Percentiles rank a stretch among this genome's conserved stretches.
Evolutionary conservation across 768 basidiomycete species (phyloP).

Genomic region (Trametopsis cervina): DNA sequence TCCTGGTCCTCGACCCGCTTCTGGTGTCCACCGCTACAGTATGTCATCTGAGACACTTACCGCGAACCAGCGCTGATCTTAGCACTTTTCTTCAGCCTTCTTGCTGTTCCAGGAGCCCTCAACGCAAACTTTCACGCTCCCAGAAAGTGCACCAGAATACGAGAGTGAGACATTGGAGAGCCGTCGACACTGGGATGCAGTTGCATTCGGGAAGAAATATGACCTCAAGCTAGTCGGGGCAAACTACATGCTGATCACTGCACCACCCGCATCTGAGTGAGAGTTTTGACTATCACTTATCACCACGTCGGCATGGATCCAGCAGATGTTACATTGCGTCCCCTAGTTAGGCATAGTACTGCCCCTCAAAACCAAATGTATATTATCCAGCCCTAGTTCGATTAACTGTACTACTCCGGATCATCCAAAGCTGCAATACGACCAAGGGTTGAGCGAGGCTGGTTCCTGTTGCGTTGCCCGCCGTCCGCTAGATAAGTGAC

Average conservation of each 20-base stretch:
- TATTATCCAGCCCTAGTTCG: too few species aligned
- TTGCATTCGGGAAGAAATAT: constrained; percentile 43
- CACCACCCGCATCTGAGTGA: too few species aligned
- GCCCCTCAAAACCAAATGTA: too few species aligned
- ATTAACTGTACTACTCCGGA: too few species aligned
- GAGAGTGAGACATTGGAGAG: constrained; percentile 33
- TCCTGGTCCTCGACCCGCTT: constrained; percentile 47
- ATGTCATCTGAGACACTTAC: constrained; percentile 7
- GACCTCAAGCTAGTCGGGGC: constrained; percentile 51
- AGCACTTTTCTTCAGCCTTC: constrained; percentile 31
- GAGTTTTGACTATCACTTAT: too few species aligned
- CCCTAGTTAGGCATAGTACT: too few species aligned
- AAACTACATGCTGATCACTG: constrained; percentile 37
- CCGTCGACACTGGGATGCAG: constrained; percentile 49
- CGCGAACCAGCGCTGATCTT: not conserved
- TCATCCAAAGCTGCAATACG: too few species aligned
- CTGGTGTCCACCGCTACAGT: constrained; percentile 56
- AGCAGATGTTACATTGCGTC: too few species aligned
- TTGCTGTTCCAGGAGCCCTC: constrained; percentile 55
- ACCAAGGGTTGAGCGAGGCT: too few species aligned
- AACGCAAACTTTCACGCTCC: constrained; percentile 30
- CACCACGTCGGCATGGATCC: too few species aligned
- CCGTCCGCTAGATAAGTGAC: too few species aligned
- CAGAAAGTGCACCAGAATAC: constrained; percentile 38
- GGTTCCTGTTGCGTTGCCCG: too few species aligned